Percentiles rank a stretch among this genome's conserved stretches.
Conservation (phyloP, 257 asterid genomes). For the Nicotiana sylvestris region DNA sequence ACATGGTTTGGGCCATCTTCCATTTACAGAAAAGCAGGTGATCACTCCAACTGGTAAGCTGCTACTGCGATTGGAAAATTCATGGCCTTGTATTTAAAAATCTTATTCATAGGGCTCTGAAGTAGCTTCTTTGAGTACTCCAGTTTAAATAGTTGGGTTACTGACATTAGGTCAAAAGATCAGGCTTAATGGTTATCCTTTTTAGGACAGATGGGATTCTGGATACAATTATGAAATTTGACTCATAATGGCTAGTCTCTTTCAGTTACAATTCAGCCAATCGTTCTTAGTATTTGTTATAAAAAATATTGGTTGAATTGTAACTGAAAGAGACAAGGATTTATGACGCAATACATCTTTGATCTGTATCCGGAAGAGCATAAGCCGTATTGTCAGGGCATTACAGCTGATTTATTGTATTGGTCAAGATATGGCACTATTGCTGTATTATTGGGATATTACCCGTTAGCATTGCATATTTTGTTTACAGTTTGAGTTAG, state of each 20-base stretch:
- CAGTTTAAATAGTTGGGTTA: not conserved
- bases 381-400: not conserved
- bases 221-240: no score
- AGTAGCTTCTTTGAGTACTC: not conserved
- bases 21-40: conserved; percentile 97
- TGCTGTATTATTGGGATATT: not conserved
- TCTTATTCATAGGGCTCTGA: not conserved
- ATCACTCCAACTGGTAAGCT: conserved; percentile 90
- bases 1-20: conserved; percentile 99
- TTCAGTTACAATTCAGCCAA: not conserved
- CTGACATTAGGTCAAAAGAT: not conserved
- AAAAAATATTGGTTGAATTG: not conserved
- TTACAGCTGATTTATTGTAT: not conserved
- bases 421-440: not conserved
- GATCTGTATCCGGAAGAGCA: not conserved
- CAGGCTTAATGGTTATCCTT: conserved; percentile 5
- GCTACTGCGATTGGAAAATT: not conserved
- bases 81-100: not conserved
- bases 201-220: not conserved
- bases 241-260: not conserved
- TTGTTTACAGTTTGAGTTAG: not conserved
- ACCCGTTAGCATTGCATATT: not conserved
- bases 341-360: not conserved
- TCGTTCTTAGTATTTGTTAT: no score
- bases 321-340: not conserved